Evolutionary conservation across 768 basidiomycete genomes (phyloP), one percentile per base, ranked within the genome.

Genomic region (Hericium coralloides): DNA sequence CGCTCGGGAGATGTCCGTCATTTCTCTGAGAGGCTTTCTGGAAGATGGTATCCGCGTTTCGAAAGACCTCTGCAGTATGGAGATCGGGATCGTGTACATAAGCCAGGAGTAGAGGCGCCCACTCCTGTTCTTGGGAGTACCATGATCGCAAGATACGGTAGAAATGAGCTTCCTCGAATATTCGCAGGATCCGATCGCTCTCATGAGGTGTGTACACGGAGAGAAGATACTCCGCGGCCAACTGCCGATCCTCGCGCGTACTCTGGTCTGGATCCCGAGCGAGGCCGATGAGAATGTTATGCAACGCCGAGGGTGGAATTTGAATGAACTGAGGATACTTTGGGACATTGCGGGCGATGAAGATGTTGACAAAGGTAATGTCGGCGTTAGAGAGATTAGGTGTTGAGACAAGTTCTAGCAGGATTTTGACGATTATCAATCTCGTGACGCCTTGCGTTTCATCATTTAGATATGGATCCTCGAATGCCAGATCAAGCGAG

Each of bases 261-360:
- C 79, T 82, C 15, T 74, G 70, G 67, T 95, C 92, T 0, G 75
- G 66, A 66, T 94, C 92, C 58, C 81, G 76, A 0, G 91, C 83
- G 12, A 99, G 83, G 6, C 81, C 81, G 57, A 88, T 76, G 51
- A 99, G 80, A 63, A 98, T 83, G 41, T 73, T 76, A 63, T 93
- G 87, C 17, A 94, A 75, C 3, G 80, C 74, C 58, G 79, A 84
- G 1, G 86, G 81, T 0, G 85, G 71, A 43, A 93, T 74, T 12
- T 54, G 45, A 23, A 58, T 77, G 69, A 85, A 92, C 70, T 97
- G 94, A 1, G 89, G 84, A 71, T 98, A 99, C 72, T 98, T 98
- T 0, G 97, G 92, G 12, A 97, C 83, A 69, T 98, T 99, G 58
- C 95, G 87, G 3, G 97, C 92, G 56, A 98, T 80, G 71, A 99